phyloP scores from a whole-genome alignment of 352 stramenopile genomes.

The Hyphochytrium catenoides region DNA sequence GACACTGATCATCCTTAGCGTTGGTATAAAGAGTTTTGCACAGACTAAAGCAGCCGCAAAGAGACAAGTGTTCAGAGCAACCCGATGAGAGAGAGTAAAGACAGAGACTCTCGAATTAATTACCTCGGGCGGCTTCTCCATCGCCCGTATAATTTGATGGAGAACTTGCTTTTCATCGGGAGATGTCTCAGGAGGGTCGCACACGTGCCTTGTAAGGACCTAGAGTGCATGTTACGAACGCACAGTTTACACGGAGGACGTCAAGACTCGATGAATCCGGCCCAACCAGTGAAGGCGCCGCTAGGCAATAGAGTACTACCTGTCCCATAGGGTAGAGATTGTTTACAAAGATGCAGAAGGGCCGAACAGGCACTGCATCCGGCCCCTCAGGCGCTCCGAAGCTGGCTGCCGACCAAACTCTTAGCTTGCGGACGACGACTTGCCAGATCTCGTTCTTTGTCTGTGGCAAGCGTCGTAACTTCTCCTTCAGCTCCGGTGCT shows the following conservation, averaged over 20 bases:
- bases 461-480: slow-evolving; percentile 37
- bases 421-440: slow-evolving; percentile 53
- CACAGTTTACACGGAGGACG: no score
- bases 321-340: slow-evolving; percentile 57
- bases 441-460: slow-evolving; percentile 59
- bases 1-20: no score
- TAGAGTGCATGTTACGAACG: not conserved
- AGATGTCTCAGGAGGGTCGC: slow-evolving; percentile 44
- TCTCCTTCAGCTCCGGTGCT: slow-evolving; percentile 25
- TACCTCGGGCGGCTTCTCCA: slow-evolving; percentile 43
- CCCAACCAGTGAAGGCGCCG: no score
- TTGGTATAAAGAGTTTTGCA: no score
- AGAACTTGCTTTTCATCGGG: slow-evolving; percentile 34
- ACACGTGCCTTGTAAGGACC: slow-evolving; percentile 58
- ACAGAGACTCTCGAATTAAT: no score
- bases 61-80: no score
- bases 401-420: slow-evolving; percentile 54
- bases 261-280: no score
- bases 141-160: slow-evolving; percentile 35
- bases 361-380: slow-evolving; percentile 35
- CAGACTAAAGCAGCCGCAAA: no score
- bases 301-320: slow-evolving; percentile 5
- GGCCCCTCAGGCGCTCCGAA: slow-evolving; percentile 20
- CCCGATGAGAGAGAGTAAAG: no score
- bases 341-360: slow-evolving; percentile 60